Evolutionary conservation across 75 land plant genomes (phyloP).

Genomic region (Chamaecyparis obtusa): DNA sequence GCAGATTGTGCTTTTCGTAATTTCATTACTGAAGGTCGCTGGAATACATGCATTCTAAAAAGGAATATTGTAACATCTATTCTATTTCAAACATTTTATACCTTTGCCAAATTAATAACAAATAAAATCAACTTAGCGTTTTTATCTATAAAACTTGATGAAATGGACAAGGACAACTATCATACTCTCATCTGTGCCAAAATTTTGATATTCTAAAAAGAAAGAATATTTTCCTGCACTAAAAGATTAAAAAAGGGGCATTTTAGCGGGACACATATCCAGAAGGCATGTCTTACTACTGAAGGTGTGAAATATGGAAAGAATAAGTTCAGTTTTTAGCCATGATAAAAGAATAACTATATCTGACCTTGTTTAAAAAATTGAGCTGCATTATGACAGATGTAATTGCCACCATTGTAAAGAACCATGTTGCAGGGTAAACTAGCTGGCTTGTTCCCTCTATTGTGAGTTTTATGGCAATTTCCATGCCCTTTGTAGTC

Average conservation of each 20-base stretch:
- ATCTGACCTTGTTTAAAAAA: slow-evolving; percentile 84
- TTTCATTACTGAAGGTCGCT: no score
- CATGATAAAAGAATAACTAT: not conserved
- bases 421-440: slow-evolving; percentile 84
- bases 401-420: slow-evolving; percentile 61
- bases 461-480: slow-evolving; percentile 86
- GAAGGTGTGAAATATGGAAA: not conserved
- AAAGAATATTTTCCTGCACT: not conserved
- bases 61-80: no score
- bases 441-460: slow-evolving; percentile 76
- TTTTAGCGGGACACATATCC: not conserved
- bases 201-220: no score
- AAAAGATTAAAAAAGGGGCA: not conserved
- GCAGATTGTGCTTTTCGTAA: no score
- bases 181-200: not conserved
- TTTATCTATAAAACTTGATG: no score
- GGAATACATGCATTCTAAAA: no score
- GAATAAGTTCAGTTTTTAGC: not conserved
- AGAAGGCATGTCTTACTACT: not conserved
- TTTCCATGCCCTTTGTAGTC: slow-evolving; percentile 93
- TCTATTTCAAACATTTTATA: no score
- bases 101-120: no score
- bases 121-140: no score
- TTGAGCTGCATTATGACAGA: slow-evolving; percentile 91
- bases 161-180: no score